These are phyloP conservation scores for Xylariaceae sp. DNA, from an alignment of 2,329 filamentous ascomycete species.

Conservation along the genomic window DNA sequence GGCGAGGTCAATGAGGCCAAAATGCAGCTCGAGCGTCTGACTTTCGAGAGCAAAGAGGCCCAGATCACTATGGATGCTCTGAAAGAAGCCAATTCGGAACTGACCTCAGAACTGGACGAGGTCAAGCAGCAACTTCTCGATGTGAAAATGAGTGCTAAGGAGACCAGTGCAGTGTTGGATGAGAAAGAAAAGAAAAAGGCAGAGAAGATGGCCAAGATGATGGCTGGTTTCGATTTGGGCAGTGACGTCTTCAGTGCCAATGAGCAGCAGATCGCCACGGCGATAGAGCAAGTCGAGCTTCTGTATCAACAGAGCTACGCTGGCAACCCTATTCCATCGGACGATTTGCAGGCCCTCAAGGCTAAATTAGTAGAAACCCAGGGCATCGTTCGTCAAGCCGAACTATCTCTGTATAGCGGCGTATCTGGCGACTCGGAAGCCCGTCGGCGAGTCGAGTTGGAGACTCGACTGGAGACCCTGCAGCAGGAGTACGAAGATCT, in stretches of 20 bases:
- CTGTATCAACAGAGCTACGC: conserved; percentile 71
- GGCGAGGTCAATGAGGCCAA: conserved; percentile 87
- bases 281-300: conserved; percentile 77
- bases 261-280: conserved; percentile 76
- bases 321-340: conserved; percentile 76
- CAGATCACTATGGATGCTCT: conserved; percentile 96
- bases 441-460: conserved; percentile 70
- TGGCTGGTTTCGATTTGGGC: conserved; percentile 95
- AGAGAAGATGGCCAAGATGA: conserved; percentile 99
- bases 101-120: conserved; percentile 88
- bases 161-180: conserved; percentile 82
- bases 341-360: conserved; percentile 74
- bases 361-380: conserved; percentile 83
- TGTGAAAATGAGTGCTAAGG: conserved; percentile 93
- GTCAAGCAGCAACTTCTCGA: conserved; percentile 94
- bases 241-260: conserved; percentile 92
- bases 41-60: conserved; percentile 94
- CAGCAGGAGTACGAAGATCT: conserved; percentile 83
- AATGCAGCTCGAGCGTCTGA: conserved; percentile 94
- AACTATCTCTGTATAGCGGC: conserved; percentile 74
- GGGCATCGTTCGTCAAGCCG: conserved; percentile 86
- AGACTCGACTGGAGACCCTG: conserved; percentile 67
- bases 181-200: conserved; percentile 99
- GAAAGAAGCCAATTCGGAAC: conserved; percentile 91
- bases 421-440: conserved; percentile 61